Percentiles rank a stretch among this genome's conserved stretches.
Evolutionary conservation across 495 filamentous ascomycete genomes (phyloP).

Genomic region (Staphylotrichum tortipilum): DNA sequence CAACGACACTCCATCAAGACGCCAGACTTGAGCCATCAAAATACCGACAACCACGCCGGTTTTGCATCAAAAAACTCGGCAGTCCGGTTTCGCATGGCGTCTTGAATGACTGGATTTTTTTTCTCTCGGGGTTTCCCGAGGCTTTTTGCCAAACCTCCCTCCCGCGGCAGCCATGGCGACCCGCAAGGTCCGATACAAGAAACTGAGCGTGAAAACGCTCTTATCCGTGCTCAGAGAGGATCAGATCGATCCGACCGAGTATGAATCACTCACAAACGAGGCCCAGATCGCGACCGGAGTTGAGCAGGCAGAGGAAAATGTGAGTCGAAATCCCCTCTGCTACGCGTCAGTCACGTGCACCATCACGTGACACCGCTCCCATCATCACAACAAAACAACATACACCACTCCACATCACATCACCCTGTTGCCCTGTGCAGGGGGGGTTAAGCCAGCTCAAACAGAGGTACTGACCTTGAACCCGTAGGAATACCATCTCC

Average conservation of each 20-base stretch:
- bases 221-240: slow-evolving; percentile 81
- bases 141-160: slow-evolving; percentile 31
- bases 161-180: slow-evolving; percentile 51
- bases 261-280: slow-evolving; percentile 45
- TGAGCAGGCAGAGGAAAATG: slow-evolving; percentile 92
- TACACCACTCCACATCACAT: too few relatives aligned
- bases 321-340: slow-evolving; percentile 52
- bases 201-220: slow-evolving; percentile 78
- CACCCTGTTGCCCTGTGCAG: too few relatives aligned
- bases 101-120: slow-evolving; percentile 38
- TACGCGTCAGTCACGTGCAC: slow-evolving; percentile 45
- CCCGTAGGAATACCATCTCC: slow-evolving; percentile 91
- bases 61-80: slow-evolving; percentile 50
- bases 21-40: slow-evolving; percentile 49
- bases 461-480: slow-evolving; percentile 26
- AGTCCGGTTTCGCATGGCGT: slow-evolving; percentile 47
- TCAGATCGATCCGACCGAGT: slow-evolving; percentile 72
- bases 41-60: slow-evolving; percentile 43
- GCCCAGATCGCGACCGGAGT: slow-evolving; percentile 87
- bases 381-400: slow-evolving; percentile 19
- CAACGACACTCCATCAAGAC: slow-evolving; percentile 61
- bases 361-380: slow-evolving; percentile 15
- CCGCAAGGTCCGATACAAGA: slow-evolving; percentile 77
- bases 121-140: slow-evolving; percentile 43
- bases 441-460: too few relatives aligned